Conservation (phyloP, 2,329 filamentous ascomycete genomes). For the Dryadomyces quercivorus region DNA sequence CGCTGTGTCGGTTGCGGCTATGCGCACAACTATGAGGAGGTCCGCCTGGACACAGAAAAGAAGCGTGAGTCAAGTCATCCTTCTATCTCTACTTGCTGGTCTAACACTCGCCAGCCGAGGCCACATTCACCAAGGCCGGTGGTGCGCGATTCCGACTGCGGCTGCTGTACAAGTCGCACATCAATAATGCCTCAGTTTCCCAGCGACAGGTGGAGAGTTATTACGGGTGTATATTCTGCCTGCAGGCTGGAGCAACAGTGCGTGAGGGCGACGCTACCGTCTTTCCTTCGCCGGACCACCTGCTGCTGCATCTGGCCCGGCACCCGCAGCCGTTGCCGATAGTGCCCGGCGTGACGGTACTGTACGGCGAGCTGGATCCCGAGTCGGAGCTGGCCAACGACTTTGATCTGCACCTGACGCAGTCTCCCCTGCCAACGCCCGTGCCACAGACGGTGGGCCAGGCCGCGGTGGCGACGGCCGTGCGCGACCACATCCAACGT, state of each 20-base stretch:
- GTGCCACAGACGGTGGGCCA: conserved; percentile 18
- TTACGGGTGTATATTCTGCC: conserved; percentile 28
- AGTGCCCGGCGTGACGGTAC: conserved; percentile 23
- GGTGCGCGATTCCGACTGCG: conserved; percentile 26
- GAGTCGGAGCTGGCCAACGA: conserved; percentile 12
- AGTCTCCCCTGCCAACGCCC: conserved; percentile 18
- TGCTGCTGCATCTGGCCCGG: conserved; percentile 25
- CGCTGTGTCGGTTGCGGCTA: conserved; percentile 17
- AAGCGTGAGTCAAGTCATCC: conserved; percentile 14
- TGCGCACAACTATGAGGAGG: conserved; percentile 18
- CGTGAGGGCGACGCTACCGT: conserved; percentile 30
- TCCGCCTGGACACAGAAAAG: conserved; percentile 18
- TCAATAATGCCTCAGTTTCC: conserved; percentile 17
- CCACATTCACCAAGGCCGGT: conserved; percentile 20
- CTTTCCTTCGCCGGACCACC: conserved; percentile 23
- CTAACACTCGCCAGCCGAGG: conserved; percentile 16
- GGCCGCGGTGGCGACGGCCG: conserved; percentile 22
- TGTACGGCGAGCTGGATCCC: conserved; percentile 20
- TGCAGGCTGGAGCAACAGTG: conserved; percentile 19
- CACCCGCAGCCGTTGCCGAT: conserved; percentile 27
- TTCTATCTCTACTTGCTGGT: background rate
- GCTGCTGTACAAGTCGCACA: conserved; percentile 30
- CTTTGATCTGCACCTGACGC: conserved; percentile 25
- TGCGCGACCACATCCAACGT: conserved; percentile 22
- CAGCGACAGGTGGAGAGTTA: conserved; percentile 18